phyloP scores from a whole-genome alignment of 2,329 filamentous ascomycete species.

The Pyrenochaeta sp. region DNA sequence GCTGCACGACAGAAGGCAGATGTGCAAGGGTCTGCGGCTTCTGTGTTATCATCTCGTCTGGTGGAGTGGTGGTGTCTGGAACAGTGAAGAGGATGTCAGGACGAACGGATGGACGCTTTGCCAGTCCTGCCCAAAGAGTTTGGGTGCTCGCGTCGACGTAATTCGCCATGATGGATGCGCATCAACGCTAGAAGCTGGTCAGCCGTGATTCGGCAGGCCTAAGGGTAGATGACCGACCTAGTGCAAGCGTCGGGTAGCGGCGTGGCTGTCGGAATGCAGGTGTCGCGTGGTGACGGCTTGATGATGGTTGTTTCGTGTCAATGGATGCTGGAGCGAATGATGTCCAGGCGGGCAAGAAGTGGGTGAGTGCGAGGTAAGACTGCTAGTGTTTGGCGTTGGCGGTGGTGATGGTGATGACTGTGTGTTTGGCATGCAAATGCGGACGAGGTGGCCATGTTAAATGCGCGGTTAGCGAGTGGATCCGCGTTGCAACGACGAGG shows the following conservation, averaged over 20 bases:
- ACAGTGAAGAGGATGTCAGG: slow-evolving; percentile 33
- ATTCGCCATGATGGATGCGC: slow-evolving; percentile 26
- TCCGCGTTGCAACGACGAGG: slow-evolving; percentile 3
- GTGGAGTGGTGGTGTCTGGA: slow-evolving; percentile 38
- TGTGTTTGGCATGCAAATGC: neutral
- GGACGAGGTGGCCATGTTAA: neutral
- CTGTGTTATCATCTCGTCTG: slow-evolving; percentile 38
- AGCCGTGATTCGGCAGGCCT: slow-evolving; percentile 13
- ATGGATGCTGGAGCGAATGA: slow-evolving; percentile 1
- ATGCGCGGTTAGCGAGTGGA: neutral
- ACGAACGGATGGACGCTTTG: slow-evolving; percentile 33
- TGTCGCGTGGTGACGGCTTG: neutral
- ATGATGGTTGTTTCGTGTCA: neutral
- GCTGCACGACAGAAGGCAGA: slow-evolving; percentile 10
- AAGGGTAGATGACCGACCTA: slow-evolving; percentile 10
- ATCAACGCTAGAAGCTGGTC: slow-evolving; percentile 28
- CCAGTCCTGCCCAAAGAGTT: slow-evolving; percentile 43
- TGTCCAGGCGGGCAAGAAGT: neutral
- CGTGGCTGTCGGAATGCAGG: neutral
- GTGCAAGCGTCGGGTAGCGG: slow-evolving; percentile 4
- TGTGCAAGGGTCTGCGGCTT: slow-evolving; percentile 26
- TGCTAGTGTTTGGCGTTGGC: too few relatives aligned
- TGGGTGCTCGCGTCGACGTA: slow-evolving; percentile 43
- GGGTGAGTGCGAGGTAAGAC: neutral
- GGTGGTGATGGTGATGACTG: neutral